phyloP scores from a whole-genome alignment of 371 early-diverging fungal genomes.

The Smittium culicis region DNA sequence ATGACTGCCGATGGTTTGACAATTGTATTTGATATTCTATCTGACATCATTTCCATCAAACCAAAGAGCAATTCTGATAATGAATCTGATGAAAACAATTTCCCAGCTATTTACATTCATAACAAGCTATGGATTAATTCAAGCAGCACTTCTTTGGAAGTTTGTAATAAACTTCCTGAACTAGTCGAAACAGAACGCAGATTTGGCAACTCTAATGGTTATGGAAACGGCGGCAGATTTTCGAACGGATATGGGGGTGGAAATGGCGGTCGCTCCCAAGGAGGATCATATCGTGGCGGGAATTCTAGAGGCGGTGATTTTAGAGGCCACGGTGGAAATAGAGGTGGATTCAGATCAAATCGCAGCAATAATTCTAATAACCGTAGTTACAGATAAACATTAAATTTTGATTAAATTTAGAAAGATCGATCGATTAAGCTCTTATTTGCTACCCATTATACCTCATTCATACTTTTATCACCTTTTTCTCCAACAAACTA shows the following conservation, averaged over 20 bases:
- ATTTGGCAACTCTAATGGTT: slow-evolving; percentile 22
- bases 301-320: slow-evolving; percentile 1
- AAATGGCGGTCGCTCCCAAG: slow-evolving; percentile 22
- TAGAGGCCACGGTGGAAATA: slow-evolving; percentile 7
- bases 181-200: slow-evolving; percentile 38
- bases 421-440: no score
- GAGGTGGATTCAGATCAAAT: no score
- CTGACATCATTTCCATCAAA: slow-evolving; percentile 38
- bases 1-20: slow-evolving; percentile 66
- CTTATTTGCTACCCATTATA: no score
- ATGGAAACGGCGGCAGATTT: slow-evolving; percentile 27
- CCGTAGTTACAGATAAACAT: no score
- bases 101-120: slow-evolving; percentile 24
- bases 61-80: background rate
- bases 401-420: no score
- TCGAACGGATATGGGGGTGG: slow-evolving; percentile 22
- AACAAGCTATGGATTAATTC: slow-evolving; percentile 46
- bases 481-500: no score
- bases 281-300: slow-evolving; percentile 29
- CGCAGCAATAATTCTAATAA: no score
- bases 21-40: slow-evolving; percentile 64
- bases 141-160: slow-evolving; percentile 42
- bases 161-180: slow-evolving; percentile 60
- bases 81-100: slow-evolving; percentile 25
- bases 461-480: no score